Evolutionary conservation across 768 basidiomycete species (phyloP), one percentile per base, ranked within the genome.

Genomic region (Myochromella boudieri): DNA sequence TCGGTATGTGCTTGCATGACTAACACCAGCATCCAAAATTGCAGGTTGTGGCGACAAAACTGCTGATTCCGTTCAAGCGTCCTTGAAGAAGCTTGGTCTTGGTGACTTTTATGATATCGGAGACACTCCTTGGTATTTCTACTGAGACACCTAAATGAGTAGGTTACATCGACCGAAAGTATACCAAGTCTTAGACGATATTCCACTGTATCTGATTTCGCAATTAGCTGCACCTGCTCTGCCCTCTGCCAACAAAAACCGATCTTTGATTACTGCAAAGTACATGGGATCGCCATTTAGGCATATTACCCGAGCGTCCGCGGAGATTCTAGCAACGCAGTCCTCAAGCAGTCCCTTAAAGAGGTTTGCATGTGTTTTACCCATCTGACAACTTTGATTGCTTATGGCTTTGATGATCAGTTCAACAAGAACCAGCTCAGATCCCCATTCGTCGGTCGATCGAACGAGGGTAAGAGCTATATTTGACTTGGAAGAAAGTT

Each of bases 371-470:
- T n/a, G n/a, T 12, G 66, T 18, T 11, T 47, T n/a, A 25, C 4
- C 22, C 22, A 10, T 15, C 10, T 31, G 3, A 4, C 14, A 7
- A 20, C 3, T 17, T 15, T 36, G 11, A 15, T 40, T 20, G 18
- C 32, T 18, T n/a, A 17, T 37, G n/a, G n/a, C n/a, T 8, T 8
- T 9, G 22, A 6, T 27, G 17, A 44, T 42, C 20, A 89, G 84
- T 63, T 78, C 50, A 65, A 67, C 29, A 77, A 78, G 43, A 77
- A 81, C 17, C 79, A 1, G 83, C 91, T 11, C 93, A 95, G 57
- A 72, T 95, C 29, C 76, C 95, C 6, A 66, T 95, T 41, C 80
- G 95, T 24, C 95, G 93, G 91, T 93, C 91, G 22, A 68, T 97
- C 26, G 93, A 97, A 64, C 80, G 76, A 56, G 83, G 84, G 87